phyloP scores from a whole-genome alignment of 2,329 filamentous ascomycete genomes.

The Penicillium digitatum region DNA sequence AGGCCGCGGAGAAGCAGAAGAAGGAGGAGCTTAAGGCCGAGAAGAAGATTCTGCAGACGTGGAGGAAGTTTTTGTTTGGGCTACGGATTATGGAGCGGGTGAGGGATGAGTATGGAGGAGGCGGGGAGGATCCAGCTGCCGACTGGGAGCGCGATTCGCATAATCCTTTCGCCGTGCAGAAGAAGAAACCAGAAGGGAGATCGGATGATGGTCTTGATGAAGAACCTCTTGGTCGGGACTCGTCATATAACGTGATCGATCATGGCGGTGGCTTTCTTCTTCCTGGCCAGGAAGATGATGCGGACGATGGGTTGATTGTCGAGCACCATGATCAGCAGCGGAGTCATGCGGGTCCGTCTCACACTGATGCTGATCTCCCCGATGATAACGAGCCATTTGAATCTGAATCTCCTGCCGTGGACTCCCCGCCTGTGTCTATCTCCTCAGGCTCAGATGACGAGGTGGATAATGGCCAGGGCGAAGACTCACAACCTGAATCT shows the following conservation, averaged over 20 bases:
- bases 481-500: constrained; percentile 19
- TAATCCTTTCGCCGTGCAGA: constrained; percentile 36
- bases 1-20: constrained; percentile 68
- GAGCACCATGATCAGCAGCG: constrained; percentile 21
- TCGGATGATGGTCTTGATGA: constrained; percentile 3
- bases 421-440: constrained; percentile 12
- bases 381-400: constrained; percentile 8
- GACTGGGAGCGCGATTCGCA: constrained; percentile 31
- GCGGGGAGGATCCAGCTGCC: constrained; percentile 28
- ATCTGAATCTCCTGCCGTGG: not conserved
- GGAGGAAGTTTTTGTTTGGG: constrained; percentile 84
- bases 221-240: constrained; percentile 12
- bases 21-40: constrained; percentile 82
- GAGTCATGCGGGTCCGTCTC: not conserved
- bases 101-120: constrained; percentile 67
- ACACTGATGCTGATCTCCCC: not conserved
- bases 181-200: constrained; percentile 8
- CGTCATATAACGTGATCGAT: constrained; percentile 19
- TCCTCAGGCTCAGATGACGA: constrained; percentile 10
- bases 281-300: constrained; percentile 21
- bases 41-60: constrained; percentile 67
- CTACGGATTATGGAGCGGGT: constrained; percentile 77
- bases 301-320: constrained; percentile 29
- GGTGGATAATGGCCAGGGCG: constrained; percentile 4
- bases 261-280: constrained; percentile 27